Evolutionary conservation across 345 rosid genomes (phyloP).

Genomic region (Salix purpurea): DNA sequence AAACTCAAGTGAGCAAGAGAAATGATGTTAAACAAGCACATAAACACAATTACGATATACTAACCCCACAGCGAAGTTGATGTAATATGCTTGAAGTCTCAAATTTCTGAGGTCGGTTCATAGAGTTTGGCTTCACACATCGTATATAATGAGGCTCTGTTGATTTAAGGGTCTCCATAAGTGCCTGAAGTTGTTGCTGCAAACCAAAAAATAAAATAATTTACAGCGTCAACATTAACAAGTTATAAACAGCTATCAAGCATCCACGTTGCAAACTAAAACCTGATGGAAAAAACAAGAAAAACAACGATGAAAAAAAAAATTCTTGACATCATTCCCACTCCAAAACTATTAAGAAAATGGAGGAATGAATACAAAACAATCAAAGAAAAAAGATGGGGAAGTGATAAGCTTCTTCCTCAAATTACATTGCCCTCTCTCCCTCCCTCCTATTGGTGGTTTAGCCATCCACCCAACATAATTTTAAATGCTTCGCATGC

Average conservation of each 20-base stretch:
- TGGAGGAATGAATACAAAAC: too few relatives aligned
- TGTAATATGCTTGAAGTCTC: constrained; percentile 82
- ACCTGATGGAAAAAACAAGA: neutral
- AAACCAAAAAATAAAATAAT: constrained; percentile 15
- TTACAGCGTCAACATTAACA: constrained; percentile 13
- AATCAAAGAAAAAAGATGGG: too few relatives aligned
- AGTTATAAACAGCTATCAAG: neutral
- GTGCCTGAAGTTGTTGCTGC: constrained; percentile 99
- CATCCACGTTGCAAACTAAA: neutral
- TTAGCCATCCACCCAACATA: too few relatives aligned
- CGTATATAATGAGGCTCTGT: constrained; percentile 98
- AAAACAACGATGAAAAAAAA: neutral
- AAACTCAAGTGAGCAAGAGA: neutral
- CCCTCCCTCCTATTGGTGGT: too few relatives aligned
- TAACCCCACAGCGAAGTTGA: constrained; percentile 96
- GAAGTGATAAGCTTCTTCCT: too few relatives aligned
- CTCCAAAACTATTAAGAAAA: too few relatives aligned
- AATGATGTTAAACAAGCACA: constrained; percentile 1
- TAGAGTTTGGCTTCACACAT: constrained; percentile 95
- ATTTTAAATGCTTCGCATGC: neutral
- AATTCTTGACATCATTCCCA: too few relatives aligned
- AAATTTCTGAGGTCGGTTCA: constrained; percentile 79
- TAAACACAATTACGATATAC: constrained; percentile 23
- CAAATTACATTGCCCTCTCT: too few relatives aligned
- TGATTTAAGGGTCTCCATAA: constrained; percentile 88